These are phyloP conservation scores for Conticribra guillardii DNA, from an alignment of 108 stramenopile species.

Conservation along the genomic window DNA sequence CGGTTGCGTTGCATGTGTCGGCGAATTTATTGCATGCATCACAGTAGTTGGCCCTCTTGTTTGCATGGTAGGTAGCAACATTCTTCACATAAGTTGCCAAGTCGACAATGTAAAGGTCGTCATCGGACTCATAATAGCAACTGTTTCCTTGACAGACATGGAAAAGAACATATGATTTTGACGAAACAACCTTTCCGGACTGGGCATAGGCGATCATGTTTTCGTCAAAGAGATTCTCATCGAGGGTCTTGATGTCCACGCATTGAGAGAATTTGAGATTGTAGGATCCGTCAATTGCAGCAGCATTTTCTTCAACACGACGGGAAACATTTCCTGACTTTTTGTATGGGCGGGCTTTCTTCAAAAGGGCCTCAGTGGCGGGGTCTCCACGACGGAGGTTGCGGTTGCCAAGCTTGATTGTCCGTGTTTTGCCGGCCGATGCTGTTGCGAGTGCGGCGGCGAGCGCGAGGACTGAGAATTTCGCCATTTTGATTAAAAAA, in stretches of 20 bases:
- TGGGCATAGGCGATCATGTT: slow-evolving; percentile 22
- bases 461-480: neutral
- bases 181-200: slow-evolving; percentile 24
- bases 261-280: slow-evolving; percentile 30
- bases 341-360: slow-evolving; percentile 38
- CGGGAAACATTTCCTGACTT: neutral
- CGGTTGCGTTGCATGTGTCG: slow-evolving; percentile 17
- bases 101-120: slow-evolving; percentile 53
- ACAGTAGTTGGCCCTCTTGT: slow-evolving; percentile 47
- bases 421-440: neutral
- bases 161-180: slow-evolving; percentile 33
- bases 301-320: slow-evolving; percentile 1
- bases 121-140: slow-evolving; percentile 35
- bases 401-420: slow-evolving; percentile 24
- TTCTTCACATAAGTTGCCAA: slow-evolving; percentile 41
- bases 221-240: slow-evolving; percentile 27
- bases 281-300: slow-evolving; percentile 28
- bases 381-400: slow-evolving; percentile 29
- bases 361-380: slow-evolving; percentile 28
- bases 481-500: neutral
- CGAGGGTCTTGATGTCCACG: slow-evolving; percentile 20
- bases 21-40: slow-evolving; percentile 34
- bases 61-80: slow-evolving; percentile 40
- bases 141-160: slow-evolving; percentile 20
- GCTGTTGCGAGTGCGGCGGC: neutral